Evolutionary conservation across 2,329 filamentous ascomycete species (phyloP).

Genomic region (Periconia macrospinosa): DNA sequence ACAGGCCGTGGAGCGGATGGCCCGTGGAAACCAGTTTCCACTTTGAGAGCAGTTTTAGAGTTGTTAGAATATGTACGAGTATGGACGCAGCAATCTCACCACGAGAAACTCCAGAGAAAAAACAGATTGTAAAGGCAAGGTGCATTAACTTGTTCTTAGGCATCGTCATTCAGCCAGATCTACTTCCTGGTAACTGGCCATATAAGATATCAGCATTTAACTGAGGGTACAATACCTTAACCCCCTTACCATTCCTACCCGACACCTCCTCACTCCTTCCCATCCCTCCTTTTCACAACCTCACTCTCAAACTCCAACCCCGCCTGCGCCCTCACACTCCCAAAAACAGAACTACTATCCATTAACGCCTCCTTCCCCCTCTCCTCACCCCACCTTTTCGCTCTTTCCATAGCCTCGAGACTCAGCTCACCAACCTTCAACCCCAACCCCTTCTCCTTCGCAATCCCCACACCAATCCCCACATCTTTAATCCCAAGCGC

Average conservation of each 20-base stretch:
- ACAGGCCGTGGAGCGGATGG: no score
- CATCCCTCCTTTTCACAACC: conserved; percentile 26
- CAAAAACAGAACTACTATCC: conserved; percentile 58
- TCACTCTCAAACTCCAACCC: conserved; percentile 51
- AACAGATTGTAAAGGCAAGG: no score
- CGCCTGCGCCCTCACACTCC: conserved; percentile 48
- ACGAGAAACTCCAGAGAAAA: no score
- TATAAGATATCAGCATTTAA: no score
- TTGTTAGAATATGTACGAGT: no score
- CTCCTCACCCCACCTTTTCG: conserved; percentile 42
- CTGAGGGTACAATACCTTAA: no score
- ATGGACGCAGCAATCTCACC: no score
- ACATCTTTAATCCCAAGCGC: conserved; percentile 58
- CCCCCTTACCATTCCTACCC: neutral
- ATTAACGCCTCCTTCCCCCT: conserved; percentile 37
- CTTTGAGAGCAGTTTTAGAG: no score
- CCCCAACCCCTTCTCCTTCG: conserved; percentile 42
- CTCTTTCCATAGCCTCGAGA: conserved; percentile 48
- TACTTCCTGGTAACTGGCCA: no score
- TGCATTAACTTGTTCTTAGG: no score
- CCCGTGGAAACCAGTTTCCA: no score
- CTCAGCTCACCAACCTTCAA: conserved; percentile 50
- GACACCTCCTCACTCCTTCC: neutral
- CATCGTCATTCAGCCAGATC: no score
- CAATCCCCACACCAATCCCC: conserved; percentile 51